Base-by-base conservation (phyloP, 2,329 filamentous ascomycete genomes). In the Xylogone sp. region DNA sequence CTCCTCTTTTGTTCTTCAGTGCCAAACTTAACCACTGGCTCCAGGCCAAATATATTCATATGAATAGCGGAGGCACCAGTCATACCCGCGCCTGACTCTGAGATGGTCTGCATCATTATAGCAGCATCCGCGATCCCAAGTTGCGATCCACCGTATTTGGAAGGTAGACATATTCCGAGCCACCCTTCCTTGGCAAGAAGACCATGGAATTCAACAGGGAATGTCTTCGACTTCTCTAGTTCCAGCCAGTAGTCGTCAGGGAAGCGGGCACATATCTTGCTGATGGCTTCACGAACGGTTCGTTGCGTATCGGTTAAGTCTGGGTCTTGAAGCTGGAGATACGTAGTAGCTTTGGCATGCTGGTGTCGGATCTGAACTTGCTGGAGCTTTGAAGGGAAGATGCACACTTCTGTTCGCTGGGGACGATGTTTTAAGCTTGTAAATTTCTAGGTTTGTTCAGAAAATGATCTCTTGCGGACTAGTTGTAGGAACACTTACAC, bases 31-130 rank as follows among this genome's bases (percentile, higher is more conserved):
- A 86, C 84, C 2, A 92, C 73, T 29, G 80, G 78, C 62, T 90
- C 86, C 0, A 87, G 90, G 2, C 84, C 85, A 62, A 88, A 88
- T n/a, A 89, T 82, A 53, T 84, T 83, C 45, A 76, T 78, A 60
- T 83, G 79, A 34, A 83, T 76, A 2, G 77, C 74, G 58, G 83
- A 78, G 0, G 81, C 79, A 0, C 80, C 79, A 0, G 86, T 87
- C 74, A 92, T 89, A 6, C 88, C 88, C 2, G 88, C 88, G 0
- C 88, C 88, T 1, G 81, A 73, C 68, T 90, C 85, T 0, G 84
- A 72, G 51, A 90, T 87, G 2, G 87, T 87, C 62, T 93, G 88
- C 76, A 93, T 80, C 87, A 92, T 91, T 78, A 91, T 87, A 0
- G 85, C 88, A 1, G 88, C 88, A 64, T 93, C 88, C 0, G 85